Percentiles rank a stretch among this genome's conserved stretches.
Conservation (phyloP, 2,329 filamentous ascomycete genomes). For the Didymella pomorum region DNA sequence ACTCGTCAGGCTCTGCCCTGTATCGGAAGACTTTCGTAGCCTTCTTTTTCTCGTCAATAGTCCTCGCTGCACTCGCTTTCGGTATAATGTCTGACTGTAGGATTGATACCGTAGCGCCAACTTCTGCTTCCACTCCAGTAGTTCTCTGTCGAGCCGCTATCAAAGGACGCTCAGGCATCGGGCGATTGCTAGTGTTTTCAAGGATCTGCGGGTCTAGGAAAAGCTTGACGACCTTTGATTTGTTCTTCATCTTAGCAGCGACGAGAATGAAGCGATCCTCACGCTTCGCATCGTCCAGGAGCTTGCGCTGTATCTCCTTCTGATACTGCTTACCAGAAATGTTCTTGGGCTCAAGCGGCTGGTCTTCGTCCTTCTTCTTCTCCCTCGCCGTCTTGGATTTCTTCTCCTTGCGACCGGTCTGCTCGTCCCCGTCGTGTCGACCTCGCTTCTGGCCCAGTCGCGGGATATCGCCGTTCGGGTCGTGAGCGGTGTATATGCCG, state of each 20-base stretch:
- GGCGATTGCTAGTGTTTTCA: slow-evolving; percentile 46
- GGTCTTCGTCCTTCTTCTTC: slow-evolving; percentile 47
- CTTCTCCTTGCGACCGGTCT: slow-evolving; percentile 31
- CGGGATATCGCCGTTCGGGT: slow-evolving; percentile 32
- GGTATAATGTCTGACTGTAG: slow-evolving; percentile 49
- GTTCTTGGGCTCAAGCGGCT: slow-evolving; percentile 50
- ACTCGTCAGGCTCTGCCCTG: slow-evolving; percentile 53
- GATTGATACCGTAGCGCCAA: slow-evolving; percentile 38
- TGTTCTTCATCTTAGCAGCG: slow-evolving; percentile 56
- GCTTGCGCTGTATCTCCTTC: slow-evolving; percentile 57
- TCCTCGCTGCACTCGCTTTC: slow-evolving; percentile 23
- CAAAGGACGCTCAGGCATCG: slow-evolving; percentile 35
- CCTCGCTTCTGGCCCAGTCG: slow-evolving; percentile 45
- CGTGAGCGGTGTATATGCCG: background rate
- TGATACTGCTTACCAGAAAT: slow-evolving; percentile 58
- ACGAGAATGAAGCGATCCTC: slow-evolving; percentile 57
- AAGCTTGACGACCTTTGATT: slow-evolving; percentile 55
- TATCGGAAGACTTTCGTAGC: slow-evolving; percentile 46
- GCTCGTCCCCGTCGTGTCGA: slow-evolving; percentile 35
- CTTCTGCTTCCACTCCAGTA: slow-evolving; percentile 36
- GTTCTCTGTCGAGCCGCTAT: slow-evolving; percentile 27
- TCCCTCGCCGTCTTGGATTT: slow-evolving; percentile 35
- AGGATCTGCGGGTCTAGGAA: slow-evolving; percentile 49
- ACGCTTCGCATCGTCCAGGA: slow-evolving; percentile 52
- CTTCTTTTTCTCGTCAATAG: slow-evolving; percentile 39